These are phyloP conservation scores for Gelatoporia subvermispora DNA, from an alignment of 768 basidiomycete genomes.

Conservation along the genomic window DNA sequence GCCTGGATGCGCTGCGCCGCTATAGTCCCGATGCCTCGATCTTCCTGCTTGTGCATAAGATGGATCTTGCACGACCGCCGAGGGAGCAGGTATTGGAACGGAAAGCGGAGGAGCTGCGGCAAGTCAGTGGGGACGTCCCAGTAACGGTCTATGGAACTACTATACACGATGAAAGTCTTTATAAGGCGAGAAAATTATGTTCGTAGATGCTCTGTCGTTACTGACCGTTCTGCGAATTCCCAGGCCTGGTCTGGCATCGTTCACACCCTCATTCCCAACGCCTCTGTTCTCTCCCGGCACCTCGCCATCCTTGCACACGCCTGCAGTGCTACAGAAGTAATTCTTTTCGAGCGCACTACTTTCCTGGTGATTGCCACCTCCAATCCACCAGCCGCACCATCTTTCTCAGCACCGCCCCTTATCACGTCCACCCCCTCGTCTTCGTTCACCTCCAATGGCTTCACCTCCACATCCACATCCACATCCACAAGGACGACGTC, in stretches of 20 bases:
- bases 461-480: slow-evolving; percentile 4
- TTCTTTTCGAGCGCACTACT: slow-evolving; percentile 95
- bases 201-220: not conserved
- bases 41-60: slow-evolving; percentile 94
- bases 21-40: slow-evolving; percentile 80
- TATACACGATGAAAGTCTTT: slow-evolving; percentile 90
- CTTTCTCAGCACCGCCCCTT: slow-evolving; percentile 21
- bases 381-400: slow-evolving; percentile 41
- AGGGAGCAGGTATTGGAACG: slow-evolving; percentile 56
- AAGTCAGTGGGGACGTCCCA: slow-evolving; percentile 53
- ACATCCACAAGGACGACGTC: not conserved
- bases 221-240: slow-evolving; percentile 3
- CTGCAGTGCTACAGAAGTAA: slow-evolving; percentile 88
- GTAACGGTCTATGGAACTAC: slow-evolving; percentile 87
- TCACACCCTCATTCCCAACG: slow-evolving; percentile 93
- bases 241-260: slow-evolving; percentile 99
- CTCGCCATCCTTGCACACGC: slow-evolving; percentile 82
- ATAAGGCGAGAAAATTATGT: slow-evolving; percentile 56
- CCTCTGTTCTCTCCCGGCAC: slow-evolving; percentile 81
- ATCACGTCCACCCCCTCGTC: slow-evolving; percentile 21
- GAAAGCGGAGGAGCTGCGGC: slow-evolving; percentile 69
- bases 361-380: slow-evolving; percentile 96
- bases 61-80: slow-evolving; percentile 83
- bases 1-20: slow-evolving; percentile 75
- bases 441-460: slow-evolving; percentile 20